Conservation (phyloP, 148 eudicot species). For the Cornus kousa region DNA sequence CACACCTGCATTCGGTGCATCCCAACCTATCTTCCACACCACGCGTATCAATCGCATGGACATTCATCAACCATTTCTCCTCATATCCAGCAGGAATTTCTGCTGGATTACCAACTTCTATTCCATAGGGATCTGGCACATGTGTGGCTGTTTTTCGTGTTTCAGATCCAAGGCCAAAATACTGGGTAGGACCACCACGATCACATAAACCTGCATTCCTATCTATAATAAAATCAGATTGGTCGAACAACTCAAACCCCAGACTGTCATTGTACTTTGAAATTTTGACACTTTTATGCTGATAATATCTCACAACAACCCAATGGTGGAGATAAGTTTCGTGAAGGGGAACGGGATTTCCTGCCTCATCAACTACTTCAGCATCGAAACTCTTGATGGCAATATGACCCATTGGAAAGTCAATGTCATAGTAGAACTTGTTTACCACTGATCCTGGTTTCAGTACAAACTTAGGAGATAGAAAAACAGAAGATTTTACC, state of each 20-base stretch:
- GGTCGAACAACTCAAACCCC: neutral
- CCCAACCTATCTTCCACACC: conserved; percentile 64
- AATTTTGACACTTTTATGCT: conserved; percentile 37
- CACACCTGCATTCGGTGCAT: conserved; percentile 88
- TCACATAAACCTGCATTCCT: conserved; percentile 57
- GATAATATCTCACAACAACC: neutral
- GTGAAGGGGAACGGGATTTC: conserved; percentile 69
- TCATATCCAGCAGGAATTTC: conserved; percentile 76
- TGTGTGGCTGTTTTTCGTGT: conserved; percentile 70
- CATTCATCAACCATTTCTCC: conserved; percentile 76
- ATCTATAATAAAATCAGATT: conserved; percentile 31
- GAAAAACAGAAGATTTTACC: conserved; percentile 43
- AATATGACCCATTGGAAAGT: conserved; percentile 76
- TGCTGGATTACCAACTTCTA: conserved; percentile 68
- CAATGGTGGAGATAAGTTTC: conserved; percentile 35
- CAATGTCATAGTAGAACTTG: conserved; percentile 53
- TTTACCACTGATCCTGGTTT: conserved; percentile 69
- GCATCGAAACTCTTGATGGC: conserved; percentile 76
- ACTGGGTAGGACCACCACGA: conserved; percentile 41
- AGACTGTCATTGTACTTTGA: neutral
- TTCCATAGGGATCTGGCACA: conserved; percentile 81
- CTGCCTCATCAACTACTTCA: conserved; percentile 80
- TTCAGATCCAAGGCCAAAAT: conserved; percentile 89
- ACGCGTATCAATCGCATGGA: conserved; percentile 93
- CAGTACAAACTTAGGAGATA: conserved; percentile 62